Evolutionary conservation across 148 eudicot genomes (phyloP), one percentile per base, ranked within the genome.

Genomic region (Fagopyrum tataricum): DNA sequence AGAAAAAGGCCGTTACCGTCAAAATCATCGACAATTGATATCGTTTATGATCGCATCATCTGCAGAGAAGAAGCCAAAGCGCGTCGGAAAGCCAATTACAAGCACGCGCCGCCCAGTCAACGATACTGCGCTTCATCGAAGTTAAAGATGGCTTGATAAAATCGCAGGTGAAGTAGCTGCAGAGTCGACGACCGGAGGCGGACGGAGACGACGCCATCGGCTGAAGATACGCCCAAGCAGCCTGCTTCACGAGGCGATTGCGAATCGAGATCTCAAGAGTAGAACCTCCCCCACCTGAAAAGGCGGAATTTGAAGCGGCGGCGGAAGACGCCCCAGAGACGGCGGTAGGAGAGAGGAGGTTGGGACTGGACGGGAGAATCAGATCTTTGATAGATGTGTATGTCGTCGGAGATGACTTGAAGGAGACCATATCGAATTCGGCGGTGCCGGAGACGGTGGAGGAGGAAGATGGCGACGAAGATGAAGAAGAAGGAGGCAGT

Each of bases 171-270:
- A 90, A 55, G 84, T 72, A 80, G 18, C 40, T 39, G 67, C 67
- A 48, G 83, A 79, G 37, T 68, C 64, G 51, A 52, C 75, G 26
- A 44, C 77, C 69, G 39, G 49, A 39, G 55, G 85, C 64, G 72
- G 74, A 75, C 0, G 88, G 79, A 0, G 85, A 79, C 46, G 79
- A 76, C 43, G 88, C 83, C 90, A 85, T 86, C 47, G 96, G 96
- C 78, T 82, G 96, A 49, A 94, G 93, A 83, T 94, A 94, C 3
- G 98, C 98, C 93, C 98, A 94, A 2, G 98, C 97, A 6, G 98
- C 98, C 61, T 91, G 97, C 79, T 94, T 89, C 0, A 94, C 91
- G 13, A 94, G 90, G 31, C 89, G 90, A 72, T 94, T 91, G 10
- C 93, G 88, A 58, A 94, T 94, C 8, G 85, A 78, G 73, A 93